Percentiles rank a stretch among this genome's conserved stretches.
phyloP scores from a whole-genome alignment of 805 yeast species.

The Wickerhamomyces bisporus region DNA sequence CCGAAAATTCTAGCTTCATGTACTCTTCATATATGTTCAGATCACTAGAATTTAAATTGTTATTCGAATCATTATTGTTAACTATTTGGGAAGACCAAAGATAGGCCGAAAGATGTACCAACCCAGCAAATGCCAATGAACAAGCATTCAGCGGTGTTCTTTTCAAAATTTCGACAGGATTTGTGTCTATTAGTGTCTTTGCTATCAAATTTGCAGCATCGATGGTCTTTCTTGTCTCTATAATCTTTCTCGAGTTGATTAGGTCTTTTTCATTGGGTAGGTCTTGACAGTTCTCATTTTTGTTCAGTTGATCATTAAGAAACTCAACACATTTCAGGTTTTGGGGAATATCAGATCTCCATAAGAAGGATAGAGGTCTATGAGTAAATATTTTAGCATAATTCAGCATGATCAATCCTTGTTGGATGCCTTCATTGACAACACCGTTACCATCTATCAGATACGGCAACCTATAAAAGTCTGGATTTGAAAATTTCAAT shows the following conservation, averaged over 20 bases:
- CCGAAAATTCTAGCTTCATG: conserved; percentile 43
- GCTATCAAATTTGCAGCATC: conserved; percentile 49
- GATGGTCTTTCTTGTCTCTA: conserved; percentile 49
- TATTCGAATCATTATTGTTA: conserved; percentile 13
- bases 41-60: conserved; percentile 27
- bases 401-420: conserved; percentile 40
- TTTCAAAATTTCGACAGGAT: conserved; percentile 35
- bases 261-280: conserved; percentile 26
- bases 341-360: conserved; percentile 44
- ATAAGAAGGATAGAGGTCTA: conserved; percentile 47
- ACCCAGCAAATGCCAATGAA: conserved; percentile 46
- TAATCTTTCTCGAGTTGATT: conserved; percentile 39
- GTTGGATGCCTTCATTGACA: conserved; percentile 51
- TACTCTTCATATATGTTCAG: conserved; percentile 41
- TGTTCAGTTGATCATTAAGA: conserved; percentile 21
- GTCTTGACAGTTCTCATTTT: conserved; percentile 26
- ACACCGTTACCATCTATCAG: conserved; percentile 37
- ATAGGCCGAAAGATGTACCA: conserved; percentile 48
- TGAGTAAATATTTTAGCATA: conserved; percentile 53
- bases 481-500: conserved; percentile 40
- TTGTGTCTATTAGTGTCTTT: conserved; percentile 41
- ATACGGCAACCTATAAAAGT: conserved; percentile 35
- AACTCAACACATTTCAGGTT: conserved; percentile 32
- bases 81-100: conserved; percentile 43
- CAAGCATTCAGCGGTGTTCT: conserved; percentile 51